Base-by-base conservation (phyloP, 2,329 filamentous ascomycete genomes). In the Aurifilum marmelostoma region DNA sequence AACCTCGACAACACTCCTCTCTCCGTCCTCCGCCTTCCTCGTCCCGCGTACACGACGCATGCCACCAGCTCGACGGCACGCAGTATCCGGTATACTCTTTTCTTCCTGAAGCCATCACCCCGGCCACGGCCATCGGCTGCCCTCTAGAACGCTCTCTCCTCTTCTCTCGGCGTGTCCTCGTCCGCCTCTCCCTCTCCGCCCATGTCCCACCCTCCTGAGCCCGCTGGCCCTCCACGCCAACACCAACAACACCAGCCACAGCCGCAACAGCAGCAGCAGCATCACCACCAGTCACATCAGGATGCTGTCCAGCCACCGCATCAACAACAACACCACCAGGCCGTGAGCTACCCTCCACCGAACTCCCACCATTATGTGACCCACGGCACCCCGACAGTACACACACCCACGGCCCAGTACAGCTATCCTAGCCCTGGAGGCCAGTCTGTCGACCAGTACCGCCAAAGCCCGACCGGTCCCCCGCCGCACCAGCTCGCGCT, bases 361-460 rank as follows among this genome's bases (percentile, higher is more conserved):
- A 41, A 67, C 47, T 52, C 59, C 47, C 73, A 73, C 43, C 64
- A 73, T 12, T 75, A 73, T 47, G 71, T 41, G 18, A 41, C 59
- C 59, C 59, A 61, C 34, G 39, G 34, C 37, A 6, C 72, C 11
- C 71, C 71, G 39, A 47, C 69, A 70, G 34, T 58, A 56, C 63
- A 72, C 67, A 65, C 67, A 21, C 65, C 68, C 47, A 68, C 69
- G 21, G 41, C 64, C 16, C 71, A 69, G n/a, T 73, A 73, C 34
- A 66, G 67, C 29, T 72, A 75, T 52, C 54, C 67, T 14, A 65
- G 63, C 47, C 67, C 66, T 65, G 61, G 59, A 27, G 65, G 67
- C 54, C 65, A 72, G 41, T 54, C 68, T 39, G 67, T 70, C 50
- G 74, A 75, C 16, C 69, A 74, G 21, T 75, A 74, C 65, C 73